Conservation (phyloP, 2,329 filamentous ascomycete genomes). For the Xylariaceae sp. region DNA sequence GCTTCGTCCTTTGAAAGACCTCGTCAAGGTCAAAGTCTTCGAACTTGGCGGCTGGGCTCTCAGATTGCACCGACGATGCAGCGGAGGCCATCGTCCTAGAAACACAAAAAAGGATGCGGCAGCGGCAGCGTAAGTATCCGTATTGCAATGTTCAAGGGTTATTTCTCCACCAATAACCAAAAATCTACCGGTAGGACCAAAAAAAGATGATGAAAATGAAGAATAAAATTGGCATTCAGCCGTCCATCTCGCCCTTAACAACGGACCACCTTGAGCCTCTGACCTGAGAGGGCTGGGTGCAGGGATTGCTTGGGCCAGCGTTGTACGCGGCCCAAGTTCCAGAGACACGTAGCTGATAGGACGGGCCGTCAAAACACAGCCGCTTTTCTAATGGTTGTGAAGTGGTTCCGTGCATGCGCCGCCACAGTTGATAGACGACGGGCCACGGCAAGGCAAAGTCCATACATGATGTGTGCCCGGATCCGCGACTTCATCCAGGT, state of each 20-base stretch:
- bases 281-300: constrained; percentile 10
- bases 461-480: too few species aligned
- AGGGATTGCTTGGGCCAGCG: constrained; percentile 12
- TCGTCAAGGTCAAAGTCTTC: constrained; percentile 49
- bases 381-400: too few species aligned
- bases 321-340: constrained; percentile 6
- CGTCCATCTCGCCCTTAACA: background rate
- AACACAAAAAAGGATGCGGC: background rate
- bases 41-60: constrained; percentile 34
- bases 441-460: constrained; percentile 4
- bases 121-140: too few species aligned
- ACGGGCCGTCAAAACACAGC: background rate
- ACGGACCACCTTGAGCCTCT: background rate
- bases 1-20: constrained; percentile 44
- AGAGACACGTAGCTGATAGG: too few species aligned
- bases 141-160: too few species aligned
- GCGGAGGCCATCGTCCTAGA: constrained; percentile 1
- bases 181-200: too few species aligned
- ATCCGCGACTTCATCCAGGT: too few species aligned
- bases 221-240: background rate
- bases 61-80: background rate
- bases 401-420: background rate
- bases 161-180: too few species aligned
- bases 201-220: background rate
- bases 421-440: background rate